phyloP scores from a whole-genome alignment of 768 basidiomycete genomes.

The Tulasnella calospora region DNA sequence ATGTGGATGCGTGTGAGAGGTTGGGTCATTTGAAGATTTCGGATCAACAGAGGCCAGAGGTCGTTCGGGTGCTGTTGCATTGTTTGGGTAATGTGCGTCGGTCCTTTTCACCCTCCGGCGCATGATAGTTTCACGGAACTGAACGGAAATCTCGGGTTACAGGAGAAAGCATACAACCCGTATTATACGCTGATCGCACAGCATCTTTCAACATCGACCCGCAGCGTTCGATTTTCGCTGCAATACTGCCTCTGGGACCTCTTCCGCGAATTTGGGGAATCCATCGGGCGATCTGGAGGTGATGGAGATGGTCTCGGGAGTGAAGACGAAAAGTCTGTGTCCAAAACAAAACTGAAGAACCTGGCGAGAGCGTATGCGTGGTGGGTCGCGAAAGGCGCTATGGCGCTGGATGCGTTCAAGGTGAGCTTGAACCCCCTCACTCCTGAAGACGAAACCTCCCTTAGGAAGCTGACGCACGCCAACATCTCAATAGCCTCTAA shows the following conservation, averaged over 20 bases:
- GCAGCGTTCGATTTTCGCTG: constrained; percentile 84
- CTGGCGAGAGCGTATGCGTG: constrained; percentile 84
- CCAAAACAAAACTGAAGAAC: constrained; percentile 57
- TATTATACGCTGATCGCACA: constrained; percentile 89
- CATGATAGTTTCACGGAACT: neutral
- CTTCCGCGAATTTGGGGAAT: constrained; percentile 83
- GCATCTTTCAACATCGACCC: constrained; percentile 62
- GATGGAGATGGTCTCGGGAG: constrained; percentile 43
- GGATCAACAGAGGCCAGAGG: constrained; percentile 90
- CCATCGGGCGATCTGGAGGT: constrained; percentile 70
- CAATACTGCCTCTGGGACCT: constrained; percentile 98
- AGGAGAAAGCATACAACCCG: constrained; percentile 93
- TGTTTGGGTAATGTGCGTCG: constrained; percentile 81
- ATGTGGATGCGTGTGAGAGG: constrained; percentile 91
- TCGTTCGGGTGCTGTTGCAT: constrained; percentile 85
- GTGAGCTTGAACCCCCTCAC: constrained; percentile 40
- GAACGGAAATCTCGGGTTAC: neutral
- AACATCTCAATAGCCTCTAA: constrained; percentile 59
- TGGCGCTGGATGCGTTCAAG: constrained; percentile 75
- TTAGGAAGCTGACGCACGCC: neutral
- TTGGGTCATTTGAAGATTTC: constrained; percentile 75
- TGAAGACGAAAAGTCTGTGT: constrained; percentile 42
- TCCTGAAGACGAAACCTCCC: neutral
- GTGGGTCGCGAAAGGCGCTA: constrained; percentile 84
- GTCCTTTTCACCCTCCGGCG: constrained; percentile 20